Evolutionary conservation across 345 rosid genomes (phyloP).

Genomic region (Eucalyptus coolabah): DNA sequence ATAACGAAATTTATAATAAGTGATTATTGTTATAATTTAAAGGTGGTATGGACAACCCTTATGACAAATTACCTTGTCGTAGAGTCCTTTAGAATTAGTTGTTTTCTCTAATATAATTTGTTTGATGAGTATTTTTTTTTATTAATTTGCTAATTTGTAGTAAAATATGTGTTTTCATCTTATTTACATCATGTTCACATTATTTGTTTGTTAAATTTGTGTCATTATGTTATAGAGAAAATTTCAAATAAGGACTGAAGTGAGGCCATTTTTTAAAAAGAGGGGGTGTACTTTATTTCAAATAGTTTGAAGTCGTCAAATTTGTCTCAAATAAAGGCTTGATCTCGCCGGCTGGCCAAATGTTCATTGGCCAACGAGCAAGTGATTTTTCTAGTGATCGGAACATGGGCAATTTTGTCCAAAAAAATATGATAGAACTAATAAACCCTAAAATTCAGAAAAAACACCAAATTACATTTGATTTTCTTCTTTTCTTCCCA

Average conservation of each 20-base stretch:
- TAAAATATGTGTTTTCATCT: not conserved
- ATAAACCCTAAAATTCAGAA: not conserved
- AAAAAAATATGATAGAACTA: too few species aligned
- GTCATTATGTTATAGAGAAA: too few species aligned
- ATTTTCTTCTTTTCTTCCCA: not conserved
- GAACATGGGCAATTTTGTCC: not conserved
- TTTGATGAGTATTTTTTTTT: not conserved
- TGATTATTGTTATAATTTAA: too few species aligned
- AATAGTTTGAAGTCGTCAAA: too few species aligned
- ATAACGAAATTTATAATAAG: too few species aligned
- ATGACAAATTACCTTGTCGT: not conserved
- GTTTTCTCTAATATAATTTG: not conserved
- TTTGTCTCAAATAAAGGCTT: not conserved
- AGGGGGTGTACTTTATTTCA: not conserved
- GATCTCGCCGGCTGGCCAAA: rapidly evolving
- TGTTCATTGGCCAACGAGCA: not conserved
- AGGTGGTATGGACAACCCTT: not conserved
- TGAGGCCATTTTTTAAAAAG: not conserved
- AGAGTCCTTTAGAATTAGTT: not conserved
- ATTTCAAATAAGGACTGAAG: too few species aligned
- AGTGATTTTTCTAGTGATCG: not conserved
- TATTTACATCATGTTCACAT: not conserved
- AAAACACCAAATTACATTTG: too few species aligned
- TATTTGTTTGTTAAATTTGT: not conserved
- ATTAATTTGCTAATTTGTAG: not conserved